Conservation (phyloP, 192 early-diverging fungal genomes). For the Entomortierella chlamydospora region DNA sequence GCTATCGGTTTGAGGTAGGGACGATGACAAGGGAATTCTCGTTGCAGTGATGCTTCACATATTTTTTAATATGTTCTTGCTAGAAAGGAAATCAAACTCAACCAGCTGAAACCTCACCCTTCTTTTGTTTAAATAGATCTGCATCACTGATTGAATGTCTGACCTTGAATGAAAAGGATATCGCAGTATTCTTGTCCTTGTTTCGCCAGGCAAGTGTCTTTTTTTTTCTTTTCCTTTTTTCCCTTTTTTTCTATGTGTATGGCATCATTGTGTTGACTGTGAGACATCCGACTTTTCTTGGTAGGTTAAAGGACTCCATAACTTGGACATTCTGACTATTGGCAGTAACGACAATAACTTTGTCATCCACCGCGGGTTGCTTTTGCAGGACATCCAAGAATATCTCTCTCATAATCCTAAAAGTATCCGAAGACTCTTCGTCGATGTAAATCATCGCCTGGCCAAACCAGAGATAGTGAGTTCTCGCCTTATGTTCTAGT, state of each 20-base stretch:
- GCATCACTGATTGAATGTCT: not conserved
- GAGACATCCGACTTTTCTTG: too few species aligned
- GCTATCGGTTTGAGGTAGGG: not conserved
- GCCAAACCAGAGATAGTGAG: conserved; percentile 32
- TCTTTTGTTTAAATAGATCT: not conserved
- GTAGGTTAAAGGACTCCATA: conserved; percentile 11
- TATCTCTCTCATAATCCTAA: conserved; percentile 16
- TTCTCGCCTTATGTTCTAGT: not conserved
- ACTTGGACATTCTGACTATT: conserved; percentile 27
- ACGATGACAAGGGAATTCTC: too few species aligned
- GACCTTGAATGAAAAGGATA: not conserved
- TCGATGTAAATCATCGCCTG: conserved; percentile 34
- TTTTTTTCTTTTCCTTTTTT: not conserved
- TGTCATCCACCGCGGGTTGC: conserved; percentile 25
- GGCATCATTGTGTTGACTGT: too few species aligned
- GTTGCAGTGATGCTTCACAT: too few species aligned
- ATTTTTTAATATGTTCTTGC: too few species aligned
- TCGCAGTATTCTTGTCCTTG: not conserved
- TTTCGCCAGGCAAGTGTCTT: not conserved
- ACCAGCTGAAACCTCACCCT: too few species aligned
- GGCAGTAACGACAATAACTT: conserved; percentile 32
- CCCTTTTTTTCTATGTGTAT: too few species aligned
- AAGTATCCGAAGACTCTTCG: conserved; percentile 22
- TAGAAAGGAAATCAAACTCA: too few species aligned
- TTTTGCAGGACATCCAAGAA: conserved; percentile 30